phyloP scores from a whole-genome alignment of 179 eudicot species.

The Gypsophila paniculata region DNA sequence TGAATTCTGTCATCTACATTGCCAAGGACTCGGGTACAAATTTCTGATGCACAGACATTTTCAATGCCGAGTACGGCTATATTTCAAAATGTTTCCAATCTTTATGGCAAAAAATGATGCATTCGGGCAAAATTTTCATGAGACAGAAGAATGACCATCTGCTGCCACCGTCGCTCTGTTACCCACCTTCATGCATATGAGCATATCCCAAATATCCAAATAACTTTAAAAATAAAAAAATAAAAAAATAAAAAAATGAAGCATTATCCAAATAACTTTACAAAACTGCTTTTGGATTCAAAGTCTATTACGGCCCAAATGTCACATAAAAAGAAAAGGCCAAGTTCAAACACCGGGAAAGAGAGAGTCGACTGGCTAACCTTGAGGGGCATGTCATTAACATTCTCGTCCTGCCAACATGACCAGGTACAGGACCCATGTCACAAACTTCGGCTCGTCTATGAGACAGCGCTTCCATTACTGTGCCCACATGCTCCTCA shows the following conservation, averaged over 20 bases:
- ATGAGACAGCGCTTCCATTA: slow-evolving; percentile 95
- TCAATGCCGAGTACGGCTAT: neutral
- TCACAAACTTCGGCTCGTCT: slow-evolving; percentile 84
- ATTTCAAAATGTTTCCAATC: neutral
- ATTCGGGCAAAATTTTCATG: neutral
- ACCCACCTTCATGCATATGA: neutral
- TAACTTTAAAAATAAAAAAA: neutral
- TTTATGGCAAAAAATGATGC: neutral
- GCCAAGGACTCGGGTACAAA: neutral
- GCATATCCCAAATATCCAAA: neutral
- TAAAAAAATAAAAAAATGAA: no score
- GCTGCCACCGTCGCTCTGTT: neutral
- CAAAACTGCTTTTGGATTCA: neutral
- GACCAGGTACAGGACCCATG: slow-evolving; percentile 94
- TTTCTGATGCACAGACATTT: neutral
- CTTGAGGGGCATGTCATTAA: slow-evolving; percentile 93
- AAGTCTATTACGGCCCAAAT: neutral
- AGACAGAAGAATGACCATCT: neutral
- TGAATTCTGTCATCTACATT: neutral
- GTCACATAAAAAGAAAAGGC: neutral
- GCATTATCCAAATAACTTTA: neutral
- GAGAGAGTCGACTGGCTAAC: slow-evolving; percentile 28
- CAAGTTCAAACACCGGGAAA: neutral
- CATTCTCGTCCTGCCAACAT: slow-evolving; percentile 80
- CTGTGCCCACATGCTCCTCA: slow-evolving; percentile 87